phyloP scores from a whole-genome alignment of 129 eudicot species.

The Centrapalus pauciflorus region DNA sequence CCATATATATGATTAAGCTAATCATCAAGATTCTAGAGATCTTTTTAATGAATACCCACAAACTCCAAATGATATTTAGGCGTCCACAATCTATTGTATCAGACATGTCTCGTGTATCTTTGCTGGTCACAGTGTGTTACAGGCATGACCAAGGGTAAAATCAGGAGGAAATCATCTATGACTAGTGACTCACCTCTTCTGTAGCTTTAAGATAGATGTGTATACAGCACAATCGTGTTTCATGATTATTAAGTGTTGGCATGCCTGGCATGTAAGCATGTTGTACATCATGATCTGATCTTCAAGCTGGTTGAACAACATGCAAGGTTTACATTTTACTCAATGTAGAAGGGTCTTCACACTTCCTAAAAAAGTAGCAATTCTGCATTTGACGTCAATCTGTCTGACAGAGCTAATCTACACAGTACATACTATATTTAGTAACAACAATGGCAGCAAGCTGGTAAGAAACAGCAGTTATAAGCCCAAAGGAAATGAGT shows the following conservation, averaged over 20 bases:
- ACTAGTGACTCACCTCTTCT: background rate
- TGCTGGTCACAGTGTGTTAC: background rate
- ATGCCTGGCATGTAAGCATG: background rate
- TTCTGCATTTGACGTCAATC: background rate
- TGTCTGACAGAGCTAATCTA: background rate
- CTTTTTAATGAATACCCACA: background rate
- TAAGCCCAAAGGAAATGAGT: background rate
- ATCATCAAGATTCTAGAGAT: background rate
- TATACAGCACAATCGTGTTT: too few species aligned
- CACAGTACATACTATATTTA: background rate
- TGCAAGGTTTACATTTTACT: background rate
- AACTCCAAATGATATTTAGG: background rate
- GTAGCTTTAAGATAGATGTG: background rate
- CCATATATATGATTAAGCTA: background rate
- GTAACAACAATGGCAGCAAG: background rate
- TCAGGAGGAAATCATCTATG: background rate
- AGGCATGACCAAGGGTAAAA: background rate
- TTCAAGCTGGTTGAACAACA: background rate
- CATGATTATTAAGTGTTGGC: background rate
- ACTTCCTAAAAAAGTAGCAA: background rate
- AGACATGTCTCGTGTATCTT: background rate
- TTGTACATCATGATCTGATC: background rate
- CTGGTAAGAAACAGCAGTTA: background rate
- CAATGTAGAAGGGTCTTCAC: background rate
- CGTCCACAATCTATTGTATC: background rate